Percentiles rank a stretch among this genome's conserved stretches.
These are phyloP conservation scores for Stagonosporopsis tanaceti DNA, from an alignment of 2,329 filamentous ascomycete genomes.

Conservation along the genomic window DNA sequence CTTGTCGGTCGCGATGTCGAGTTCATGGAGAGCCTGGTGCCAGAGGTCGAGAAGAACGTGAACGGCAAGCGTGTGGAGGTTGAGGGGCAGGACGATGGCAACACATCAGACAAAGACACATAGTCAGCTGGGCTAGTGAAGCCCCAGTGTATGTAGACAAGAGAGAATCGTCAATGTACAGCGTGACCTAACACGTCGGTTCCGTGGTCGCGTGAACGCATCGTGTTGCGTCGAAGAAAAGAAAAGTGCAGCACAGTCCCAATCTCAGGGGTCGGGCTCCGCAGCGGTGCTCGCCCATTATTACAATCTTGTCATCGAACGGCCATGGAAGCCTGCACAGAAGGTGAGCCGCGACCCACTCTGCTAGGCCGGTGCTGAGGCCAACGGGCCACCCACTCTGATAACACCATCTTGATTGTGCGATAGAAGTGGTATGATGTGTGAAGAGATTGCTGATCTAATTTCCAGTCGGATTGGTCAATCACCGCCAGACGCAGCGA, in stretches of 20 bases:
- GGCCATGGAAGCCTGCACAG: constrained; percentile 33
- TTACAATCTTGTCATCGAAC: neutral
- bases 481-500: constrained; percentile 3
- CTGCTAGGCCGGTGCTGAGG: constrained; percentile 13
- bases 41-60: constrained; percentile 79
- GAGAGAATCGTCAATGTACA: constrained; percentile 18
- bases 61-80: constrained; percentile 72
- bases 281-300: neutral
- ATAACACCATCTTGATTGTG: constrained; percentile 20
- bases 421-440: constrained; percentile 19
- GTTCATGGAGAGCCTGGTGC: constrained; percentile 79
- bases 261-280: constrained; percentile 32
- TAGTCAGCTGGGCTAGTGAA: constrained; percentile 37
- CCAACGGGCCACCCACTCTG: constrained; percentile 10
- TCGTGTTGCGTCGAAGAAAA: constrained; percentile 3
- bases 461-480: constrained; percentile 14
- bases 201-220: constrained; percentile 26
- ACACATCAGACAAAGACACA: constrained; percentile 49
- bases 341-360: constrained; percentile 27
- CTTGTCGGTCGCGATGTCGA: constrained; percentile 78
- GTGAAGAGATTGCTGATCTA: constrained; percentile 21
- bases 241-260: neutral
- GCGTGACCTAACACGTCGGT: constrained; percentile 29
- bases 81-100: constrained; percentile 68
- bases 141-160: constrained; percentile 24